Evolutionary conservation across 2,329 filamentous ascomycete genomes (phyloP), one percentile per base, ranked within the genome.

Genomic region (Tolypocladium pustulatum): DNA sequence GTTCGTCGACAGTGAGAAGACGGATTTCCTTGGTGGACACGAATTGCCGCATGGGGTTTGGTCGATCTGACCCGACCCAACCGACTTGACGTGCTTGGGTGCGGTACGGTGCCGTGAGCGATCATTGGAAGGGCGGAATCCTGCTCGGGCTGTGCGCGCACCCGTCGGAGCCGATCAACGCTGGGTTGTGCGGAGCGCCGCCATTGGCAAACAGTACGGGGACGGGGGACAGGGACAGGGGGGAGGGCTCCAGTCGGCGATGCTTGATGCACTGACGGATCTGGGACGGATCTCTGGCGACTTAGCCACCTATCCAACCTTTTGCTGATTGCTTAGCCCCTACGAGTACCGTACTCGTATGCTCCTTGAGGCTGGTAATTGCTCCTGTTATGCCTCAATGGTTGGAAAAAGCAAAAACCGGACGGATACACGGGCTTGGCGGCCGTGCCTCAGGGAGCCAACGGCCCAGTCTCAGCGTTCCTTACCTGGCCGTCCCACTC

Each of bases 121-220:
- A 46, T 25, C 32, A 22, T 53, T 41, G 56, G 49, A 25, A 46
- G 57, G 27, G 40, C 40, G 55, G 54, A 51, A 37, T 20, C 51
- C 43, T 38, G 56, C 57, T 54, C 57, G 53, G 59, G 57, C 57
- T 43, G 60, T 58, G 60, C 56, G 61, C 59, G 62, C 62, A 61
- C 55, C 62, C 62, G 62, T 63, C 62, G 62, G 61, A 62, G 61
- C 62, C 59, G 57, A 43, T 52, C 27, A 46, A 8, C 32, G 34
- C 51, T 34, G 32, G 13, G 36, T 54, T 25, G 43, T 38, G 55
- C 49, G 32, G 12, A 51, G 30, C 38, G 36, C 32, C 36, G 40
- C 41, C 20, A 38, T 40, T 51, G 34, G 27, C 46, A 32, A 6
- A 51, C 46, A 10, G 46, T 13, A 27, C 10, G 4, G 13, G 38